phyloP scores from a whole-genome alignment of 768 basidiomycete genomes.

The Clavaria fumosa region DNA sequence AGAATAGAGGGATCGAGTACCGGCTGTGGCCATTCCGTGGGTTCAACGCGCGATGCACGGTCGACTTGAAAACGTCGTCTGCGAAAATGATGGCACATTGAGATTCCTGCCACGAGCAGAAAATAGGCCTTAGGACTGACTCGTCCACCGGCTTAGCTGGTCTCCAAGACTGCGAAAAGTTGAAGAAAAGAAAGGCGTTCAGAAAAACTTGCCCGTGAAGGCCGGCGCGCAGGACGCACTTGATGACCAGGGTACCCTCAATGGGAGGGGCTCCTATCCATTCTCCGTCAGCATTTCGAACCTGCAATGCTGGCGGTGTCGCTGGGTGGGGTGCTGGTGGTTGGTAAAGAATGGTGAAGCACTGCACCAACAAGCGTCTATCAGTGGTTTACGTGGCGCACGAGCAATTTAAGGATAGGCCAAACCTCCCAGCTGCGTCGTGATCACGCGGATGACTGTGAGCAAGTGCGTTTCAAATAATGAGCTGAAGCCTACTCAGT shows the following conservation, averaged over 20 bases:
- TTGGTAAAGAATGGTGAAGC: conserved; percentile 82
- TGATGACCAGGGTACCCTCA: conserved; percentile 73
- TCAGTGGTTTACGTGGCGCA: too few relatives aligned
- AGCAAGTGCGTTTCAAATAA: neutral
- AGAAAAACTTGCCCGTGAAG: neutral
- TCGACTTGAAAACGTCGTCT: conserved; percentile 89
- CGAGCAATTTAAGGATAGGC: neutral
- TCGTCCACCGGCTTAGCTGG: conserved; percentile 82
- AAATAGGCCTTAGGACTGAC: conserved; percentile 30
- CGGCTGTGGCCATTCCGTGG: conserved; percentile 49
- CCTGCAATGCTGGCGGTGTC: conserved; percentile 64
- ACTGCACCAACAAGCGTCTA: conserved; percentile 24
- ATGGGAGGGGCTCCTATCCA: conserved; percentile 79
- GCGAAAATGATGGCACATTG: neutral
- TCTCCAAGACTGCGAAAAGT: conserved; percentile 48
- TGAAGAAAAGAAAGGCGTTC: neutral
- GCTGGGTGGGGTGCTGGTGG: too few relatives aligned
- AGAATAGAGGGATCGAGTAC: conserved; percentile 83
- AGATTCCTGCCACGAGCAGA: neutral
- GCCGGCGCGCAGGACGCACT: too few relatives aligned
- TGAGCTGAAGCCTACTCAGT: conserved; percentile 38
- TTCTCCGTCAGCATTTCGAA: conserved; percentile 55
- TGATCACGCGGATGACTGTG: neutral
- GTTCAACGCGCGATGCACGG: conserved; percentile 76
- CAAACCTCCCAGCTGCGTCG: conserved; percentile 33